Percentiles rank a stretch among this genome's conserved stretches.
phyloP scores from a whole-genome alignment of 202 grass and related monocot genomes.

The Zoysia matrella region DNA sequence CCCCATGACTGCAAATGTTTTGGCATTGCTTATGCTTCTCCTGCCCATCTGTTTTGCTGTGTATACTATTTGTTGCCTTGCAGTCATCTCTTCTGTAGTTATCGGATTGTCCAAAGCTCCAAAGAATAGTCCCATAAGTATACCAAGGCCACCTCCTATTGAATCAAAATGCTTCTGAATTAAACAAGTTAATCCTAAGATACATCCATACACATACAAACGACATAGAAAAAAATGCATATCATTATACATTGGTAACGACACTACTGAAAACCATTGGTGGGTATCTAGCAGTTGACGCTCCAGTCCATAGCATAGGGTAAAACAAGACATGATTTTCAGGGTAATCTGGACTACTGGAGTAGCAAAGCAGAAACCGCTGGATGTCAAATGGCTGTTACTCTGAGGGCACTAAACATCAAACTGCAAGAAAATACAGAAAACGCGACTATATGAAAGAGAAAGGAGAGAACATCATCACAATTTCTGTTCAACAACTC shows the following conservation, averaged over 20 bases:
- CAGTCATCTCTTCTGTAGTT: constrained; percentile 72
- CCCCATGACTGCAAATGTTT: constrained; percentile 95
- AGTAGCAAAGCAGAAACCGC: background rate
- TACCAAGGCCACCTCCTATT: constrained; percentile 87
- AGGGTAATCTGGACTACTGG: background rate
- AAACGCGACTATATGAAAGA: background rate
- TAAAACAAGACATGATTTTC: constrained; percentile 28
- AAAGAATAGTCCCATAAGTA: constrained; percentile 89
- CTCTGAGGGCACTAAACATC: constrained; percentile 5
- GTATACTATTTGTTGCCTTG: constrained; percentile 85
- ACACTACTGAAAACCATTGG: background rate
- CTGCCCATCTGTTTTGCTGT: constrained; percentile 94
- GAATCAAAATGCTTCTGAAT: constrained; percentile 31
- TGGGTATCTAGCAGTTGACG: constrained; percentile 15
- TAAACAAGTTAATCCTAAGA: constrained; percentile 12
- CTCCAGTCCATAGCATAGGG: constrained; percentile 13
- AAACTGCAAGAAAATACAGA: constrained; percentile 21
- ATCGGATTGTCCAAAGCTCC: constrained; percentile 92
- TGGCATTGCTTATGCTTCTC: constrained; percentile 81
- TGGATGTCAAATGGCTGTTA: background rate
- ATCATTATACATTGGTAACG: constrained; percentile 1
- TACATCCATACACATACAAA: background rate
- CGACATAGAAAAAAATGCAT: background rate
- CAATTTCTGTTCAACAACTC: constrained; percentile 14
- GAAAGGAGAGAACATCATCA: background rate